phyloP scores from a whole-genome alignment of 2,329 filamentous ascomycete genomes.

The Didymosphaeria variabile region DNA sequence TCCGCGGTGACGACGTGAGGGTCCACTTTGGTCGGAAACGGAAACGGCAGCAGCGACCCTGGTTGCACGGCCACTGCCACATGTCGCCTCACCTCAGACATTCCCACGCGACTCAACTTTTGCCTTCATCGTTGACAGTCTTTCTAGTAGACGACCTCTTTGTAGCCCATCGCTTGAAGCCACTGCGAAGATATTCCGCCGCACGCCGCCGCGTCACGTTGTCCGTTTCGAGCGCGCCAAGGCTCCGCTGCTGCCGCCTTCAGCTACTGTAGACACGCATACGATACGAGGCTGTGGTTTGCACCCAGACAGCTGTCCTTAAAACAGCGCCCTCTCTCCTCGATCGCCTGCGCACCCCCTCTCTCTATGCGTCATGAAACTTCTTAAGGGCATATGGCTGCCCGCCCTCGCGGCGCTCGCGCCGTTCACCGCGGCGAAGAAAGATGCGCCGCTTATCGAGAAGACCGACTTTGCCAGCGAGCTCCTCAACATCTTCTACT shows the following conservation, averaged over 20 bases:
- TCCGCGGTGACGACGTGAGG: slow-evolving; percentile 4
- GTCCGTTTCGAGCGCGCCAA: slow-evolving; percentile 45
- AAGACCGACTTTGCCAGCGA: slow-evolving; percentile 71
- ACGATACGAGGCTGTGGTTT: slow-evolving; percentile 39
- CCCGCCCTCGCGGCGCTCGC: slow-evolving; percentile 60
- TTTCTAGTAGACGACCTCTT: neutral
- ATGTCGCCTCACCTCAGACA: slow-evolving; percentile 13
- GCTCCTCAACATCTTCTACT: slow-evolving; percentile 81
- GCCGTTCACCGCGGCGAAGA: slow-evolving; percentile 56
- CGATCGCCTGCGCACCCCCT: slow-evolving; percentile 25
- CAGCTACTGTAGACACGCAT: slow-evolving; percentile 22
- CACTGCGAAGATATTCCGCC: slow-evolving; percentile 10
- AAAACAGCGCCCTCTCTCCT: slow-evolving; percentile 25
- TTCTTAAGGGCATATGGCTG: slow-evolving; percentile 54
- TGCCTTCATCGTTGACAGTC: neutral
- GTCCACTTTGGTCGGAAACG: slow-evolving; percentile 3
- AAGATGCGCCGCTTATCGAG: slow-evolving; percentile 72
- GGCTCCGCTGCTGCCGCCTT: slow-evolving; percentile 39
- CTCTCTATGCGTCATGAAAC: slow-evolving; percentile 52
- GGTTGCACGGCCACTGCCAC: slow-evolving; percentile 11
- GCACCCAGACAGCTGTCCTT: slow-evolving; percentile 48
- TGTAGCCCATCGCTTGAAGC: neutral
- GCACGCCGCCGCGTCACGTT: slow-evolving; percentile 36
- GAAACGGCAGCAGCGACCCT: slow-evolving; percentile 5
- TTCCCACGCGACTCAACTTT: slow-evolving; percentile 2